Conservation (phyloP, 495 filamentous ascomycete species). For the Podospora appendiculata region DNA sequence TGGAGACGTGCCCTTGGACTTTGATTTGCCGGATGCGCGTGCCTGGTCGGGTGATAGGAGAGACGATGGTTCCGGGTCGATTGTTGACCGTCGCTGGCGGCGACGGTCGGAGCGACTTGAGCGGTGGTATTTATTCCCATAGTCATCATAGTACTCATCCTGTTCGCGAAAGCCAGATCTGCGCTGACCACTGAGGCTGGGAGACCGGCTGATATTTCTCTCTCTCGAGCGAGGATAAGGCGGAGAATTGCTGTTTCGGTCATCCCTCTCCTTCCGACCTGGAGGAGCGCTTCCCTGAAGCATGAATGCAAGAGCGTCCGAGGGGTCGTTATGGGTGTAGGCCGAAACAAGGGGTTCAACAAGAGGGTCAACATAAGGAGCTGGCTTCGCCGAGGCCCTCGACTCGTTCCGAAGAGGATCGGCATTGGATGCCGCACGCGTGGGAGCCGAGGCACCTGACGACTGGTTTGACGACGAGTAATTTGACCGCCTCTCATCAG, state of each 20-base stretch:
- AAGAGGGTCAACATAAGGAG: neutral
- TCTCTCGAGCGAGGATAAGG: slow-evolving; percentile 15
- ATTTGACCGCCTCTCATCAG: slow-evolving; percentile 11
- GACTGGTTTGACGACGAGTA: neutral
- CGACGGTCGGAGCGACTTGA: slow-evolving; percentile 7
- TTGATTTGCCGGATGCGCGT: slow-evolving; percentile 2
- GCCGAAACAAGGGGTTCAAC: slow-evolving; percentile 1
- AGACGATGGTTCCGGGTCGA: slow-evolving; percentile 11
- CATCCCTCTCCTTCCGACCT: neutral
- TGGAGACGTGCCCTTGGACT: slow-evolving; percentile 8
- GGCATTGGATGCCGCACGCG: slow-evolving; percentile 9
- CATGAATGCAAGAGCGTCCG: slow-evolving; percentile 22
- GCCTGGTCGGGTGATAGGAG: slow-evolving; percentile 8
- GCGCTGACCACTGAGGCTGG: slow-evolving; percentile 9
- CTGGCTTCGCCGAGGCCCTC: neutral
- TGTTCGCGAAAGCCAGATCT: slow-evolving; percentile 12
- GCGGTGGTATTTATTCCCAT: slow-evolving; percentile 7
- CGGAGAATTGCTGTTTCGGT: slow-evolving; percentile 14
- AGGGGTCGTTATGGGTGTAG: slow-evolving; percentile 4
- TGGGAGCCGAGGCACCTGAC: slow-evolving; percentile 3
- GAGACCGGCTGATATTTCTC: slow-evolving; percentile 9
- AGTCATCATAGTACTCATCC: slow-evolving; percentile 17
- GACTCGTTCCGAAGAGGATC: neutral
- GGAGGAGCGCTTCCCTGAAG: slow-evolving; percentile 11
- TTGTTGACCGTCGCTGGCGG: slow-evolving; percentile 4